phyloP scores from a whole-genome alignment of 345 rosid genomes.

The Salix brachista region DNA sequence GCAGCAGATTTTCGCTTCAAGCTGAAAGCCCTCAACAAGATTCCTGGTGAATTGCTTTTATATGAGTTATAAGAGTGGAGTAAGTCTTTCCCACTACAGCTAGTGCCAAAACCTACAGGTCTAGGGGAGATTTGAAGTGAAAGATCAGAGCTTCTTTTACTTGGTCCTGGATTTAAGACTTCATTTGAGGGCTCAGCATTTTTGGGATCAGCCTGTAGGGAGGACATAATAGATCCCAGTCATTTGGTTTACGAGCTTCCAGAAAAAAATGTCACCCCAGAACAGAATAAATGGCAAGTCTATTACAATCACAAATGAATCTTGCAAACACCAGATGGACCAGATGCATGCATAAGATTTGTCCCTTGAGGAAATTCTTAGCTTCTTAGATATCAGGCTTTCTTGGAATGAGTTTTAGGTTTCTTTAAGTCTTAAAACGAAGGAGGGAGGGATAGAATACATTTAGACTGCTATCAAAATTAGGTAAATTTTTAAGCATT shows the following conservation, averaged over 20 bases:
- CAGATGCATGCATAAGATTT: background rate
- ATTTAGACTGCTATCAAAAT: background rate
- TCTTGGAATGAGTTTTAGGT: background rate
- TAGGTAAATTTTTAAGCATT: background rate
- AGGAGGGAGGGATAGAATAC: background rate
- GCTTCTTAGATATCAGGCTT: background rate
- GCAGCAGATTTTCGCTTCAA: constrained; percentile 54
- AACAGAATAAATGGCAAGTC: background rate
- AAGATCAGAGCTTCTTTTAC: constrained; percentile 56
- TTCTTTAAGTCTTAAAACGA: background rate
- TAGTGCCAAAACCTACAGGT: constrained; percentile 44
- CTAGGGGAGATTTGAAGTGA: constrained; percentile 74
- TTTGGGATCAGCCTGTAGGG: constrained; percentile 41
- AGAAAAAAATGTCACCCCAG: too few species aligned
- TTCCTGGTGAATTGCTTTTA: constrained; percentile 53
- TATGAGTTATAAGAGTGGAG: constrained; percentile 50
- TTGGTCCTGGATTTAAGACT: constrained; percentile 40
- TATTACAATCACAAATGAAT: background rate
- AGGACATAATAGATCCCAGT: constrained; percentile 11
- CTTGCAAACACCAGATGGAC: background rate
- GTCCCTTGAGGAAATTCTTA: background rate
- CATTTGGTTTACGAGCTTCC: background rate
- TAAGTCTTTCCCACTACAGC: constrained; percentile 45
- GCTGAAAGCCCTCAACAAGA: constrained; percentile 64
- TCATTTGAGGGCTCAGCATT: constrained; percentile 32